Evolutionary conservation across 1,139 yeast genomes (phyloP), one percentile per base, ranked within the genome.

Genomic region (Sugiyamaella novakii): DNA sequence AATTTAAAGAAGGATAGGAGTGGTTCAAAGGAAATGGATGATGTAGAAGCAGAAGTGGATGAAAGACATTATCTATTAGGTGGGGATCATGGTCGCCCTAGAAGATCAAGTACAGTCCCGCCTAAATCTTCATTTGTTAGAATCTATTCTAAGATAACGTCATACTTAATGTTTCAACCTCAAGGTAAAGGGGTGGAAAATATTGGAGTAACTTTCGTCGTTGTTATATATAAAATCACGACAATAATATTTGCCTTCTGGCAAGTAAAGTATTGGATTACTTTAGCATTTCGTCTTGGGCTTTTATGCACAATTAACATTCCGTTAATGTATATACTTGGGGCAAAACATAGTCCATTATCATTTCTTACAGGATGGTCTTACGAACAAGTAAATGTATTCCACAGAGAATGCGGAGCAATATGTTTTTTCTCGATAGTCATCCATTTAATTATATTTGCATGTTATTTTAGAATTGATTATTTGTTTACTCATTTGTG

Each of bases 351-450:
- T 41, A 50, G 59, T 8, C 65, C 64, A 4, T 36, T 62, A 2
- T 49, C 58, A 2, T 54, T 47, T 40, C 48, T 62, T 17, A 57
- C 62, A 2, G 66, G 66, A 14, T 62, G 66, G 65, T 58, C 63
- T 3, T 62, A 62, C 38, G 66, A 62, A 38, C 65, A 62, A 42
- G 46, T 60, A n/a, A 62, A 60, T 41, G 59, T 62, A 7, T 54
- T 60, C 30, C 66, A 62, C 41, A 52, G 64, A 22, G 56, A 53
- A 37, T 48, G 52, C 8, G 66, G 66, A 5, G 46, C 54, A 3
- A 34, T 57, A 11, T 55, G 61, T 35, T 54, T 60, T 5, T 8
- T 51, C 4, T 41, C 61, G 0, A 49, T 52, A 2, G 24, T 59
- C 3, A 29, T 50, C 8, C 66, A 62, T 38, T 43, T 61, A 0